Base-by-base conservation (phyloP, 371 early-diverging fungal genomes). In the Mortierella sp. region DNA sequence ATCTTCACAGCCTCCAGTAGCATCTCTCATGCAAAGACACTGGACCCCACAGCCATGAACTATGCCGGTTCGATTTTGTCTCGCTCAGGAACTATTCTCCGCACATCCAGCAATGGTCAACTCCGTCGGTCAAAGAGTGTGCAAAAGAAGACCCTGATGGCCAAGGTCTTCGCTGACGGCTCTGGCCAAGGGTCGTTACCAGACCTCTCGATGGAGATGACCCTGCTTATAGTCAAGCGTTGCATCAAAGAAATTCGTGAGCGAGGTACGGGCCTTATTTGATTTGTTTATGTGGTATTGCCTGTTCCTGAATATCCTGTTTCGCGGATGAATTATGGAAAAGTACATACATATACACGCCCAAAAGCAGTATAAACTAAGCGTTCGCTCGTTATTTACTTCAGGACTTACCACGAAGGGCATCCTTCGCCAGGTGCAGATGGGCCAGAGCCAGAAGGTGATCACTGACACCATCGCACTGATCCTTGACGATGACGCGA, bases 241-340 rank as follows among this genome's bases (percentile, higher is more conserved):
- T 73, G 75, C 26, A 54, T 73, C 53, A 67, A 60, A 55, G 75
- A 73, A 56, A 73, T 73, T 56, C 75, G 75, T 11, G 68, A 63
- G 32, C 63, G 75, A 73, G 75, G 75, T 26, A 64, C 30, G 66
- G 59, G 26, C 30, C 24, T 14, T 9, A n/a, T 30, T 1, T 27
- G 23, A 27, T 60, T 26, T 49, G 19, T 49, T 24, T 27, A 6
- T 46, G 31, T 61, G 32, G 46, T 44, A 6, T 30, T 44, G 26
- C 17, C 12, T 30, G 17, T 17, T 15, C 31, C 28, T 32, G 6
- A 23, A 11, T 47, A 34, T 44, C 4, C 46, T 57, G 15, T 7
- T 55, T 23, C n/a, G n/a, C 17, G 37, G 37, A 6, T 37, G 14
- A 8, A 37, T 37, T 8, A 8, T 8, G 14, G n/a, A n/a, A n/a